phyloP scores from a whole-genome alignment of 768 basidiomycete species.

The Suillus clintonianus region DNA sequence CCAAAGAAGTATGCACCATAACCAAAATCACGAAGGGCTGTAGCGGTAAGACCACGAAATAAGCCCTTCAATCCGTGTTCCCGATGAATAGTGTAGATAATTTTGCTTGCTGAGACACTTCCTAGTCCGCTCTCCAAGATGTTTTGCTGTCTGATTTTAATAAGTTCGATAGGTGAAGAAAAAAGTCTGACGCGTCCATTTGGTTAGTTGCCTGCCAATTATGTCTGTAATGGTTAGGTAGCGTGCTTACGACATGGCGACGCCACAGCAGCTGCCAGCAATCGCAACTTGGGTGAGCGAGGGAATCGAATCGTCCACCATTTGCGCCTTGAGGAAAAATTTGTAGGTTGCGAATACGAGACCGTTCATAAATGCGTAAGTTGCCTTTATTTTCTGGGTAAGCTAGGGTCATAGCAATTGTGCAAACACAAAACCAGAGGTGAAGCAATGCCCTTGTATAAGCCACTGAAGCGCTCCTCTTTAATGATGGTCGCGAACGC shows the following conservation, averaged over 20 bases:
- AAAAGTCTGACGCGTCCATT: constrained; percentile 50
- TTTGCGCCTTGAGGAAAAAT: constrained; percentile 71
- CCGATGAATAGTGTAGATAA: constrained; percentile 58
- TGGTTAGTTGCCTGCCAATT: neutral
- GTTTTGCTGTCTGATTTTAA: constrained; percentile 85
- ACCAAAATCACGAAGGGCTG: constrained; percentile 74
- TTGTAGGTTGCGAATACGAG: constrained; percentile 85
- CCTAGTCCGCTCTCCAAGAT: constrained; percentile 34
- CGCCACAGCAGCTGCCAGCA: constrained; percentile 80
- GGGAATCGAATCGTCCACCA: constrained; percentile 51
- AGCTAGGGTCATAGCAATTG: neutral
- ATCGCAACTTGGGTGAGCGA: constrained; percentile 71
- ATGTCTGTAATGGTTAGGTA: neutral
- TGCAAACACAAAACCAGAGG: constrained; percentile 60
- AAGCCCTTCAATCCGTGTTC: constrained; percentile 63
- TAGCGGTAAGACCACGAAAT: constrained; percentile 76
- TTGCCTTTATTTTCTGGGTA: constrained; percentile 43
- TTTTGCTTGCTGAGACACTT: constrained; percentile 47
- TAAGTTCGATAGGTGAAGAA: constrained; percentile 81
- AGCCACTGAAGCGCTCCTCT: constrained; percentile 67
- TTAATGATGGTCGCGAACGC: constrained; percentile 67
- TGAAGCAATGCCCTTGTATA: constrained; percentile 78
- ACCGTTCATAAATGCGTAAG: constrained; percentile 79
- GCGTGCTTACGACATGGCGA: constrained; percentile 70
- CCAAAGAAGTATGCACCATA: constrained; percentile 87